A percentile compares a stretch with the other conserved stretches of the same genome.
Evolutionary conservation across 2,329 filamentous ascomycete species (phyloP).

Genomic region (Fusarium secorum): DNA sequence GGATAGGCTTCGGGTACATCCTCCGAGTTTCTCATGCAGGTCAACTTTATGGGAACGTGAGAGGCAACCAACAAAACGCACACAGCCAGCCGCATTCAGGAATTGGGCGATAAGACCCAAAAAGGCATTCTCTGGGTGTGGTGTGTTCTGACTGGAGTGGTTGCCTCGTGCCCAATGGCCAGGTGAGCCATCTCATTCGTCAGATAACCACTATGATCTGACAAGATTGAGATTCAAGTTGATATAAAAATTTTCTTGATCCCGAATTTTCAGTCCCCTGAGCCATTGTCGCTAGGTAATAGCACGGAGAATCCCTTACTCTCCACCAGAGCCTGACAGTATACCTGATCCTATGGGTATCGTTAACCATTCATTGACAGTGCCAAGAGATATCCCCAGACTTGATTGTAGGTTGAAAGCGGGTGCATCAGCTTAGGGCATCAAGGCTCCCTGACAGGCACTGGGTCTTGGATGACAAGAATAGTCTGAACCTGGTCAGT

Average conservation of each 20-base stretch:
- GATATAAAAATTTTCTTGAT: slow-evolving; percentile 19
- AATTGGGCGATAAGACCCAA: slow-evolving; percentile 22
- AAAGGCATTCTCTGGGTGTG: slow-evolving; percentile 6
- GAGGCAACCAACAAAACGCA: slow-evolving; percentile 29
- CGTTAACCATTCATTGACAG: slow-evolving; percentile 24
- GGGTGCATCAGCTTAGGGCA: slow-evolving; percentile 23
- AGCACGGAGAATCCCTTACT: slow-evolving; percentile 21
- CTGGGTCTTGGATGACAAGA: slow-evolving; percentile 21
- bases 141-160: slow-evolving; percentile 17
- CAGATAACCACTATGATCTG: slow-evolving; percentile 33
- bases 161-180: slow-evolving; percentile 24
- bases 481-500: slow-evolving; percentile 27
- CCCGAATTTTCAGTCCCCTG: slow-evolving; percentile 10
- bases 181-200: slow-evolving; percentile 36
- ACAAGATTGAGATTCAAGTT: slow-evolving; percentile 18
- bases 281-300: slow-evolving; percentile 3
- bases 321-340: slow-evolving; percentile 7
- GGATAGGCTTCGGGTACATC: slow-evolving; percentile 7
- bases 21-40: slow-evolving; percentile 26
- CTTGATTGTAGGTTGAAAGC: slow-evolving; percentile 15
- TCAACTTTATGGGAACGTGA: slow-evolving; percentile 23
- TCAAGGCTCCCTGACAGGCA: slow-evolving; percentile 23
- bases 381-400: slow-evolving; percentile 45
- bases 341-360: slow-evolving; percentile 16
- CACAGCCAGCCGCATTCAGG: slow-evolving; percentile 25